A percentile compares a stretch with the other conserved stretches of the same genome.
phyloP scores from a whole-genome alignment of 306 rosid species.

The barrel medic (Medicago truncatula) region DNA sequence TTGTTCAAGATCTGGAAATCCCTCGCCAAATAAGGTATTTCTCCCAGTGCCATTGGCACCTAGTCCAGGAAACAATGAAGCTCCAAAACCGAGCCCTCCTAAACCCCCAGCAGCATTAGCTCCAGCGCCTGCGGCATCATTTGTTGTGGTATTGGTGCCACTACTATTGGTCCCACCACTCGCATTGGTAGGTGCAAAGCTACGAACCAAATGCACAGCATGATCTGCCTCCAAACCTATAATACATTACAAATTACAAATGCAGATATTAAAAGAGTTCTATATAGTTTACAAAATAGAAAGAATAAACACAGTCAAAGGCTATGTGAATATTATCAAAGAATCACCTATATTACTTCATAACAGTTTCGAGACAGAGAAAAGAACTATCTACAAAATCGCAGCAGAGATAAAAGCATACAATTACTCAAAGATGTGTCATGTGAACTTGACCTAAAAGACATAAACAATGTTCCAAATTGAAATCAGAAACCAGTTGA shows the following conservation, averaged over 20 bases:
- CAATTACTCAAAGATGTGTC: background rate
- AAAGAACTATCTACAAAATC: background rate
- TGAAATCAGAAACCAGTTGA: background rate
- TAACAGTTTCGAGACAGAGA: background rate
- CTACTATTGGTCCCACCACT: conserved; percentile 52
- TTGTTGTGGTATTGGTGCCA: conserved; percentile 54
- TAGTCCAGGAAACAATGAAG: conserved; percentile 69
- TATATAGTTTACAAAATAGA: conserved; percentile 1
- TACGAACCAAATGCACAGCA: conserved; percentile 83
- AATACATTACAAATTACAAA: conserved; percentile 11
- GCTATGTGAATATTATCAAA: background rate
- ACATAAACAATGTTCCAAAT: conserved; percentile 7
- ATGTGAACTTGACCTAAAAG: conserved; percentile 6
- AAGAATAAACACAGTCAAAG: conserved; percentile 21
- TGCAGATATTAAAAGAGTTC: background rate
- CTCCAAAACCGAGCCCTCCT: conserved; percentile 65
- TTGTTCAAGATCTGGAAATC: conserved; percentile 75
- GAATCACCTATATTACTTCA: background rate
- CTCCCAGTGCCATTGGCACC: conserved; percentile 61
- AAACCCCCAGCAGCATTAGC: conserved; percentile 59
- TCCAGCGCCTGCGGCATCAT: conserved; percentile 52
- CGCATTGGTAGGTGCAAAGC: conserved; percentile 63
- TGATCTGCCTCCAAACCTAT: conserved; percentile 90
- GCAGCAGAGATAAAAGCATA: background rate
- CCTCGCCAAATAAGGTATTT: conserved; percentile 64